Conservation (phyloP, 2,329 filamentous ascomycete species). For the Lasiodiplodia citricola region DNA sequence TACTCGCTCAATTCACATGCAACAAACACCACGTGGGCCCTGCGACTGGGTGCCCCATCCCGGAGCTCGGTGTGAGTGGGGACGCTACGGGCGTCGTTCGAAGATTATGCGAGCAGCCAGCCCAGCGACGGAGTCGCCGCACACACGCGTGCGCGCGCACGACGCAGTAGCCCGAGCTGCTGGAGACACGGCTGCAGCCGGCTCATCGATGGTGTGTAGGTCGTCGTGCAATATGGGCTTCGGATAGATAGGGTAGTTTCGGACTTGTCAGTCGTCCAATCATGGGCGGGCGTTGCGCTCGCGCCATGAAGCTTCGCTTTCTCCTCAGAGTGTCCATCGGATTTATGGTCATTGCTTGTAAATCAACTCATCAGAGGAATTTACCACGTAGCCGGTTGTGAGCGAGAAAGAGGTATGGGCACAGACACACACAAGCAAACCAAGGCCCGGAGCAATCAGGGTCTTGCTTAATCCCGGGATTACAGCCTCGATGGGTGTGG, state of each 20-base stretch:
- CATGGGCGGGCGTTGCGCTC: neutral
- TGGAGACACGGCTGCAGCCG: neutral
- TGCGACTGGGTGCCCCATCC: neutral
- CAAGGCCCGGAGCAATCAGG: slow-evolving; percentile 18
- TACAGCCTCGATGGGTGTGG: neutral
- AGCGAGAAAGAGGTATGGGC: neutral
- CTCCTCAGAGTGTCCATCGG: neutral
- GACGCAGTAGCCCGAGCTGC: neutral
- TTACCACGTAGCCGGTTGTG: neutral
- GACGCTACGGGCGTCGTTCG: neutral
- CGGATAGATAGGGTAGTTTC: neutral
- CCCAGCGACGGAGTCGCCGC: neutral
- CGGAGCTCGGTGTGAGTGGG: neutral
- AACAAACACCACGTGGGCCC: neutral
- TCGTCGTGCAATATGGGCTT: neutral
- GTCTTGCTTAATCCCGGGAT: slow-evolving; percentile 11
- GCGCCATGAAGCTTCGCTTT: neutral
- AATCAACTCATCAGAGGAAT: neutral
- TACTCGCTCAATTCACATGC: no score
- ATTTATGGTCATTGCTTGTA: neutral
- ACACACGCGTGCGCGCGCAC: neutral
- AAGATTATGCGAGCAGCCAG: neutral
- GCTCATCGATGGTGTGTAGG: no score
- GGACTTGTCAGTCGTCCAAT: neutral
- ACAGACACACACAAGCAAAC: neutral